Base-by-base conservation (phyloP, 768 basidiomycete genomes). In the Leucosporidium yakuticum region DNA sequence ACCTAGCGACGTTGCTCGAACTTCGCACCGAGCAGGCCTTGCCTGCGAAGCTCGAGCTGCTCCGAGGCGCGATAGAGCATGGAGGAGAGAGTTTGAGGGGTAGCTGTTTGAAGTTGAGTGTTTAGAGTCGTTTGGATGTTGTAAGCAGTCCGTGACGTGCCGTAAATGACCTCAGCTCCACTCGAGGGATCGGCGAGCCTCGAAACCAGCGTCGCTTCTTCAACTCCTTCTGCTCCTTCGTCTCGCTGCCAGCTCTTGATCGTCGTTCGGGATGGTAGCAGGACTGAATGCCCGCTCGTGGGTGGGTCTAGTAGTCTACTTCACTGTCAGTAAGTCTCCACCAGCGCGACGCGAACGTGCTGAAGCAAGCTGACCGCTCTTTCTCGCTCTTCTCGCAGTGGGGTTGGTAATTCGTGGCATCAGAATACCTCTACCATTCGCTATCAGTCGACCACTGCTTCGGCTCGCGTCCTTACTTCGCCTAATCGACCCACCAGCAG, bases 291-390 rank as follows among this genome's bases (percentile, higher is more conserved):
- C 69, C 4, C 68, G 59, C 65, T 56, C 60, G 29, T 65, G 67
- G 31, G 68, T 74, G 49, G 71, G 68, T 1, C 59, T 72, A 2
- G 54, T 65, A 39, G 68, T 74, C 48, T 74, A 73, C 61, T 32
- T 73, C 62, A 34, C 60, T 63, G 69, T 70, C 65, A 70, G 74
- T 62, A 27, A 65, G 71, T 68, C 48, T 2, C 20, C 19, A 20
- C 15, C 12, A 7, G 39, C 29, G 49, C 25, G n/a, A 49, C 32
- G 12, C 53, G 60, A 56, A 39, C 62, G 14, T 39, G 20, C 21
- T 3, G 19, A 34, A 12, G 21, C 34, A 4, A 2, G 23, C 54
- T 64, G 29, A 57, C n/a, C 29, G 27, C 34, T 8, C 2, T 15
- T 57, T 23, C 49, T 2, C n/a, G 6, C 25, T 48, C n/a, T 25